A percentile compares a stretch with the other conserved stretches of the same genome.
Evolutionary conservation across 129 eudicot species (phyloP).

Genomic region (Flaveria brownii): DNA sequence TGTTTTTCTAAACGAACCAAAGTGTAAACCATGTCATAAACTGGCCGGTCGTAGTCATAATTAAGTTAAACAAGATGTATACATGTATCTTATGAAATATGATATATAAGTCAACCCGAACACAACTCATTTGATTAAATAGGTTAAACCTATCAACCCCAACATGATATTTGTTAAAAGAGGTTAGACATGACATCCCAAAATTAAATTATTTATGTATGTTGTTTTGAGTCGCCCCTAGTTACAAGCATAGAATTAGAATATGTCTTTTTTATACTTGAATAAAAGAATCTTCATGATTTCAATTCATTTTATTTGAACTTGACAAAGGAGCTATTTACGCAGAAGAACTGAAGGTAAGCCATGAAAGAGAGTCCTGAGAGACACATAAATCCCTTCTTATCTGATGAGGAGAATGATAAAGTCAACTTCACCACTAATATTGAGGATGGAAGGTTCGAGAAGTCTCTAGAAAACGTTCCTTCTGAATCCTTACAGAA

Average conservation of each 20-base stretch:
- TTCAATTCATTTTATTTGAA: conserved; percentile 1
- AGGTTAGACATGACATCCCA: background rate
- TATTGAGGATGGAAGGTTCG: conserved; percentile 32
- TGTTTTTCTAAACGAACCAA: too few relatives aligned
- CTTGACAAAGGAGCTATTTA: conserved; percentile 1
- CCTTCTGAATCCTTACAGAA: conserved; percentile 15
- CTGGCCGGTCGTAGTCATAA: too few relatives aligned
- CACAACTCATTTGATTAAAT: background rate
- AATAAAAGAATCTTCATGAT: background rate
- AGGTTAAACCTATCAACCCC: background rate
- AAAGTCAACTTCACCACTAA: conserved; percentile 23
- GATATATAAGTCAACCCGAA: background rate
- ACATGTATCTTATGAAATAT: too few relatives aligned
- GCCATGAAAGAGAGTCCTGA: conserved; percentile 48
- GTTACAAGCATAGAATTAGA: conserved; percentile 19
- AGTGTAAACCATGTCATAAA: too few relatives aligned
- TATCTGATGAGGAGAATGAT: conserved; percentile 37
- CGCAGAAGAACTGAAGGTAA: background rate
- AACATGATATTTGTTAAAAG: background rate
- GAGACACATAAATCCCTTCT: conserved; percentile 28
- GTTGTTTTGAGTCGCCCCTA: too few relatives aligned
- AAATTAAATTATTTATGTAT: background rate
- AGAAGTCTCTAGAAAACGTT: conserved; percentile 30
- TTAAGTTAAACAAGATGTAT: too few relatives aligned
- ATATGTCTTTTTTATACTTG: conserved; percentile 4